Base-by-base conservation (phyloP, 2,329 filamentous ascomycete species). In the Diaporthe sp. region DNA sequence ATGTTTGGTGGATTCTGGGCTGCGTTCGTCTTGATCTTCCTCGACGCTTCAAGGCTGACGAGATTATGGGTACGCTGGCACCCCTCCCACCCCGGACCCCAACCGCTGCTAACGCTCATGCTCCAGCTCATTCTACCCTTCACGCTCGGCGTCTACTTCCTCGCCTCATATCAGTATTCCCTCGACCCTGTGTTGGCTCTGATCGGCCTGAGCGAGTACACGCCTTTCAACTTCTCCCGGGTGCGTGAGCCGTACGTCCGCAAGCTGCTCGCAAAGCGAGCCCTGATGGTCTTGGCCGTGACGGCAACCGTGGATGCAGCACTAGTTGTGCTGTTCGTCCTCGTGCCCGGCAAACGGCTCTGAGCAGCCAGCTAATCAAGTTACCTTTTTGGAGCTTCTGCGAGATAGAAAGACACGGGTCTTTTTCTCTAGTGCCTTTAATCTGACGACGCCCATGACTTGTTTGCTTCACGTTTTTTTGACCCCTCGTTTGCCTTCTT, bases 1-100 rank as follows among this genome's bases (percentile, higher is more conserved):
- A 92, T 99, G 86, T 98, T 98, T 83, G 95, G 92, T 77, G 97
- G 91, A 32, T 97, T 98, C 84, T 99, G 97, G 97, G 91, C 95
- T 5, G 95, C 92, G 0, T 99, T 98, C 81, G 91, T 97, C 76
- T 92, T 98, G 75, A 97, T 99, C 78, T 97, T 99, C 84, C 91
- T 98, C 12, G 88, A 98, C 83, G 91, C 93, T 81, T 90, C 92
- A 58, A 91, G 94, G 76, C 82, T 86, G 66, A 95, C 92, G 55
- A 90, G 95, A 80, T 94, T 93, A 82, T 99, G 94, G 94, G 95
- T 97, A 91, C 79, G 93, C 87, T 56, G 8, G 37, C 27, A 35
- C 47, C 50, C 35, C 27, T 32, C 0, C 42, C 0, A 25, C 30
- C 7, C 12, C n/a, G 12, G 13, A 15, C 39, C 19, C 17, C 30